Conservation (phyloP, 768 basidiomycete species). For the Boletales sp. region DNA sequence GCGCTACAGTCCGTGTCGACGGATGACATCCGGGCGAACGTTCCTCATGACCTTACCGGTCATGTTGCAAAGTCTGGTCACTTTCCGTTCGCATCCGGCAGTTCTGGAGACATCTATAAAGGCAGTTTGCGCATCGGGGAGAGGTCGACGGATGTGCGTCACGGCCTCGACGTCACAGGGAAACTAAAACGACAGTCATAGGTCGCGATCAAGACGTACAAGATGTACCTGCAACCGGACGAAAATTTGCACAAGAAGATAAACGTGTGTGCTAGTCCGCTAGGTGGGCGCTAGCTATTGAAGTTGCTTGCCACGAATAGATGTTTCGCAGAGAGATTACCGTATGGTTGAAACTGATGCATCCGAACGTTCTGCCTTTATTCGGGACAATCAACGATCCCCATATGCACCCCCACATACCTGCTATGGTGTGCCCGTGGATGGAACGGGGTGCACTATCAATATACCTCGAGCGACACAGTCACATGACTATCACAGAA, state of each 20-base stretch:
- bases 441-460: neutral
- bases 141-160: neutral
- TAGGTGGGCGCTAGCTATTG: too few species aligned
- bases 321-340: neutral
- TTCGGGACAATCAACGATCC: neutral
- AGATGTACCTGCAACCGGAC: neutral
- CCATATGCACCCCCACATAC: neutral
- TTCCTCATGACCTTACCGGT: neutral
- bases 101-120: neutral
- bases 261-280: neutral
- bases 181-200: neutral
- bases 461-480: neutral
- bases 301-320: neutral
- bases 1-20: too few species aligned
- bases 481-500: neutral
- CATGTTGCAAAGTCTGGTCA: neutral
- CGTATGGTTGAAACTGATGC: neutral
- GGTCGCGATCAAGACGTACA: slow-evolving; percentile 1
- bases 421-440: slow-evolving; percentile 3
- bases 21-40: too few species aligned
- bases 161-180: neutral
- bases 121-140: neutral
- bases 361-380: neutral
- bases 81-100: neutral
- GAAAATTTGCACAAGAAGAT: neutral